Conservation (phyloP, 805 yeast genomes). For the Pichia heedii region DNA sequence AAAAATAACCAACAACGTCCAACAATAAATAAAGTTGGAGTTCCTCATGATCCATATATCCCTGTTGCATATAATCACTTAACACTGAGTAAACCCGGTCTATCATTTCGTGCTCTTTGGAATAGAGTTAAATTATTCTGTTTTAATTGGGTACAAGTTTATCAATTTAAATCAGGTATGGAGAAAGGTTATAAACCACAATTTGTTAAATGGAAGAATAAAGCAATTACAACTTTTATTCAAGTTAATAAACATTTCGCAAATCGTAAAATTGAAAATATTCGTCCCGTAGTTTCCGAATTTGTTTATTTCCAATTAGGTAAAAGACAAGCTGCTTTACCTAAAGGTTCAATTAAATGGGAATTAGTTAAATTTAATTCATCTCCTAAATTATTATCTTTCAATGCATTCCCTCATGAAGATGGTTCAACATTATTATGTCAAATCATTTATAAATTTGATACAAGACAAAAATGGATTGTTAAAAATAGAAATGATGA, state of each 20-base stretch:
- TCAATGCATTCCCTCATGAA: constrained; percentile 44
- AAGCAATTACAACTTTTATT: constrained; percentile 68
- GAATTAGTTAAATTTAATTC: constrained; percentile 59
- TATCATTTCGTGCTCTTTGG: constrained; percentile 37
- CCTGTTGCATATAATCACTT: constrained; percentile 34
- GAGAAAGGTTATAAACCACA: constrained; percentile 44
- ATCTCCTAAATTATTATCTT: constrained; percentile 63
- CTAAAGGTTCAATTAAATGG: constrained; percentile 63
- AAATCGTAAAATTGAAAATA: constrained; percentile 36
- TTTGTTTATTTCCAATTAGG: constrained; percentile 55
- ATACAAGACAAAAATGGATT: constrained; percentile 52
- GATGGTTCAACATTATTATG: constrained; percentile 29
- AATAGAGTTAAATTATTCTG: constrained; percentile 62
- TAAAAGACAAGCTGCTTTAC: constrained; percentile 44
- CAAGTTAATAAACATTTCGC: constrained; percentile 81
- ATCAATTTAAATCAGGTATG: constrained; percentile 31
- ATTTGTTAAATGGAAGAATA: constrained; percentile 74
- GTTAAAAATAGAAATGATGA: constrained; percentile 35
- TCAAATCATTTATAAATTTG: constrained; percentile 54
- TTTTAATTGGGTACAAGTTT: constrained; percentile 50
- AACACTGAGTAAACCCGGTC: constrained; percentile 29
- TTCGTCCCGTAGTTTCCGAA: constrained; percentile 41
- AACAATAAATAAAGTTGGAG: constrained; percentile 27
- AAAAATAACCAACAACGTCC: constrained; percentile 22
- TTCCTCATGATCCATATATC: constrained; percentile 34